Evolutionary conservation across 495 filamentous ascomycete species (phyloP).

Genomic region (Lepraria neglecta): DNA sequence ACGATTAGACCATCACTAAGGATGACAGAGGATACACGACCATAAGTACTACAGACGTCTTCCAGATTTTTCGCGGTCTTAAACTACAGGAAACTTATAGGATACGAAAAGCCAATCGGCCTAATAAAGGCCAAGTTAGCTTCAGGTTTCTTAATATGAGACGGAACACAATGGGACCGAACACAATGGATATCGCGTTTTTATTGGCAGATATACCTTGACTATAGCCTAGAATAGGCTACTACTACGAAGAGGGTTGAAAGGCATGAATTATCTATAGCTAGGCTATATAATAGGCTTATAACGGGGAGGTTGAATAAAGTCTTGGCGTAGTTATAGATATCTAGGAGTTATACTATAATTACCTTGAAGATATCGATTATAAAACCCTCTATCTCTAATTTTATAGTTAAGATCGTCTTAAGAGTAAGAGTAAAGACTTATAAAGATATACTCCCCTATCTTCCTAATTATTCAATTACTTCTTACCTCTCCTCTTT

Average conservation of each 20-base stretch:
- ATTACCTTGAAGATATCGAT: no score
- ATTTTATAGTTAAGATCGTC: no score
- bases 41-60: neutral
- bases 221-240: neutral
- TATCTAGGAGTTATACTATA: no score
- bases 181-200: conserved; percentile 10
- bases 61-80: conserved; percentile 5
- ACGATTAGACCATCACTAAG: neutral
- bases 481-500: conserved; percentile 16
- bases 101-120: conserved; percentile 17
- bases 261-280: conserved; percentile 13
- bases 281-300: conserved; percentile 15
- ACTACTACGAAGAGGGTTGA: conserved; percentile 13
- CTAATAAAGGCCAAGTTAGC: conserved; percentile 12
- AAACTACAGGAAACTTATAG: conserved; percentile 6
- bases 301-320: conserved; percentile 2
- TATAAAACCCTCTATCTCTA: no score
- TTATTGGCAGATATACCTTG: conserved; percentile 2
- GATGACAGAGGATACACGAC: neutral
- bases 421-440: no score
- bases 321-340: neutral
- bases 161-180: neutral
- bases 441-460: no score
- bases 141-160: conserved; percentile 13
- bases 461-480: neutral